Evolutionary conservation across 2,329 filamentous ascomycete species (phyloP).

Genomic region (Talaromyces sp.): DNA sequence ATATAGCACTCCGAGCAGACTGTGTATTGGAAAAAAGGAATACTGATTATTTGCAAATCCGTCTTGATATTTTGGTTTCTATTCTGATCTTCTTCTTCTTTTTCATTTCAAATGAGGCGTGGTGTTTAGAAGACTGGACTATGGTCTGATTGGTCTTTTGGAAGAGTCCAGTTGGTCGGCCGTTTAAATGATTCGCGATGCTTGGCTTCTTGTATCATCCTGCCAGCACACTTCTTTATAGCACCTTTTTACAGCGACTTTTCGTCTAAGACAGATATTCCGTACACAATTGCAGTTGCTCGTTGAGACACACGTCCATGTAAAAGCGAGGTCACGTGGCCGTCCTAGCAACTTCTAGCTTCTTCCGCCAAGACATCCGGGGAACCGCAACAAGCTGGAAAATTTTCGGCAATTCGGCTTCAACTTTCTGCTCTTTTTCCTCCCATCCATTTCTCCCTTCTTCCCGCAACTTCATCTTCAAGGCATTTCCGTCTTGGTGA

Average conservation of each 20-base stretch:
- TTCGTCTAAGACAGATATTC: not conserved
- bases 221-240: not conserved
- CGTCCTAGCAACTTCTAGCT: conserved; percentile 28
- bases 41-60: not conserved
- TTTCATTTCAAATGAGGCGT: not conserved
- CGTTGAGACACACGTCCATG: not conserved
- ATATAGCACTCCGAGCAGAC: not conserved
- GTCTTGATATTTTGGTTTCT: not conserved
- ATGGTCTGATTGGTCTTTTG: not conserved
- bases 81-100: not conserved
- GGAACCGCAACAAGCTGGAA: conserved; percentile 35
- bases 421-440: conserved; percentile 20
- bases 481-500: conserved; percentile 30
- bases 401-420: conserved; percentile 29
- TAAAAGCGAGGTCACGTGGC: conserved; percentile 27
- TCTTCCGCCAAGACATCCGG: conserved; percentile 40
- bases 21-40: not conserved
- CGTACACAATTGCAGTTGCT: not conserved
- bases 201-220: not conserved
- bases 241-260: not conserved
- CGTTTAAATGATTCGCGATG: not conserved
- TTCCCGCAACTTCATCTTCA: conserved; percentile 15
- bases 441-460: conserved; percentile 22
- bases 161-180: not conserved
- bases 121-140: not conserved